Conservation (phyloP, 768 basidiomycete genomes). For the Chalciporus sphaerocephalus region DNA sequence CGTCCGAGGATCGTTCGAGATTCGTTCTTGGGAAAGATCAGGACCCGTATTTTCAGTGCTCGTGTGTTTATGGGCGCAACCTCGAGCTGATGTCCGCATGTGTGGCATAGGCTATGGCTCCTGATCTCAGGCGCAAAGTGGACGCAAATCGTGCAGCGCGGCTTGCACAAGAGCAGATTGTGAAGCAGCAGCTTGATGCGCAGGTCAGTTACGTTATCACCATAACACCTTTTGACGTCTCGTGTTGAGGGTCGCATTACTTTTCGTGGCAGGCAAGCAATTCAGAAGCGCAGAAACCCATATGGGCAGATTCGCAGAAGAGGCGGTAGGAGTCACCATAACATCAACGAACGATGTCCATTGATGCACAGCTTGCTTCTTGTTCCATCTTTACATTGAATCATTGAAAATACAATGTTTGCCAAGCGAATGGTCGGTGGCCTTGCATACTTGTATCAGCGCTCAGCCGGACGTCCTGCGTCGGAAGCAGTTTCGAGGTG, state of each 20-base stretch:
- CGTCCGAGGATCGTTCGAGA: slow-evolving; percentile 1
- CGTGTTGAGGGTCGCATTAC: slow-evolving; percentile 4
- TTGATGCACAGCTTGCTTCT: background rate
- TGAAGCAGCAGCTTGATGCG: slow-evolving; percentile 47
- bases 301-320: slow-evolving; percentile 30
- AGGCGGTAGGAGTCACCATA: slow-evolving; percentile 6
- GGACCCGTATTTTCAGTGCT: background rate
- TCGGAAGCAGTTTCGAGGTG: background rate
- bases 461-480: too few species aligned
- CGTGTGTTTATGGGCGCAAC: background rate
- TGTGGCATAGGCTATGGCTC: slow-evolving; percentile 51
- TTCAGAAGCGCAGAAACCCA: slow-evolving; percentile 30
- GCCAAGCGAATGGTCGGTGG: background rate
- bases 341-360: background rate
- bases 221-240: slow-evolving; percentile 2
- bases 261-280: slow-evolving; percentile 16
- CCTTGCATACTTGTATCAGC: too few species aligned
- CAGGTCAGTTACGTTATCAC: slow-evolving; percentile 42
- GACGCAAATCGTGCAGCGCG: slow-evolving; percentile 55
- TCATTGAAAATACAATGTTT: background rate
- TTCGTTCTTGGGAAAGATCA: background rate
- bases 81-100: slow-evolving; percentile 2
- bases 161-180: slow-evolving; percentile 49
- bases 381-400: slow-evolving; percentile 1
- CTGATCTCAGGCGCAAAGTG: slow-evolving; percentile 59